Percentiles rank a stretch among this genome's conserved stretches.
phyloP scores from a whole-genome alignment of 75 land plant genomes.

The Sequoia sempervirens region DNA sequence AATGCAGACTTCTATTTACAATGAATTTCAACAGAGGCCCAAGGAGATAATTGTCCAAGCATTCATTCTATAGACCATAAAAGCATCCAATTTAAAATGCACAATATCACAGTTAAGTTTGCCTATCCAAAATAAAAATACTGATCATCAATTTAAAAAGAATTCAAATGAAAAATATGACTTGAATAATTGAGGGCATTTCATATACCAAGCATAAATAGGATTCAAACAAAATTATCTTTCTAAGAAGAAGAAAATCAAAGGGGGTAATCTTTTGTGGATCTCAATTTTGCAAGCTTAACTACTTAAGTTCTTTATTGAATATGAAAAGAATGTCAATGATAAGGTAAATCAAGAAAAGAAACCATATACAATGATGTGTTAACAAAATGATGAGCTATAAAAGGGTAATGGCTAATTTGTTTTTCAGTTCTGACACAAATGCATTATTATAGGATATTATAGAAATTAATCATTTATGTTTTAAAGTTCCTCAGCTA shows the following conservation, averaged over 20 bases:
- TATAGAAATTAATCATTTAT: background rate
- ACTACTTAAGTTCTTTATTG: background rate
- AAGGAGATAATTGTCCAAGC: background rate
- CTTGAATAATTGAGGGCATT: background rate
- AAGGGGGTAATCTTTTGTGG: background rate
- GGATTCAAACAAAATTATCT: background rate
- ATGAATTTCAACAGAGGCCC: background rate
- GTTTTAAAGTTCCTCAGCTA: background rate
- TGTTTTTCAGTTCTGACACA: background rate
- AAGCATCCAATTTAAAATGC: background rate
- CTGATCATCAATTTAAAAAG: background rate
- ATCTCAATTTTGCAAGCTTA: background rate
- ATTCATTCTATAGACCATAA: constrained; percentile 1
- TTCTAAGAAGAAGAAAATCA: background rate
- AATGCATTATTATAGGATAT: background rate
- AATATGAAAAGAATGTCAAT: background rate
- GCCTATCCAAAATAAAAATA: background rate
- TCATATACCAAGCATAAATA: background rate
- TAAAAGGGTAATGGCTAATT: background rate
- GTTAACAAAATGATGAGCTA: background rate
- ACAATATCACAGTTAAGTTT: background rate
- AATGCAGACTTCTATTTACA: background rate
- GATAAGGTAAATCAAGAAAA: background rate
- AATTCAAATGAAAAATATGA: background rate
- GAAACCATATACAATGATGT: background rate